Evolutionary conservation across 345 rosid species (phyloP).

Genomic region (Angophora floribunda): DNA sequence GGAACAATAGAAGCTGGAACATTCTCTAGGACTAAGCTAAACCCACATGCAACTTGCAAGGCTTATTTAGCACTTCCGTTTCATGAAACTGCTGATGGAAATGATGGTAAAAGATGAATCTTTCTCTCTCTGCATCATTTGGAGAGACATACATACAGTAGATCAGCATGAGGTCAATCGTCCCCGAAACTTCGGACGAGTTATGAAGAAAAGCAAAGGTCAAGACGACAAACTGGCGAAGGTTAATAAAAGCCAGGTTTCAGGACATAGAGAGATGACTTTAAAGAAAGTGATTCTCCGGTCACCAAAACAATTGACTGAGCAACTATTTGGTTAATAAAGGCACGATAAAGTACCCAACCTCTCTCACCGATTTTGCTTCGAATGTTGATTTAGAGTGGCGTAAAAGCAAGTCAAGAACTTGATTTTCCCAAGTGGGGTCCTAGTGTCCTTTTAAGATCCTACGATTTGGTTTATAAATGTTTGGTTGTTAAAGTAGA

Average conservation of each 20-base stretch:
- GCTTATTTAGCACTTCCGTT: not conserved
- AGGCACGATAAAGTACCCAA: not conserved
- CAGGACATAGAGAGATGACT: not conserved
- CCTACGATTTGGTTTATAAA: not conserved
- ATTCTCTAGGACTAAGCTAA: not conserved
- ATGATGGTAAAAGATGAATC: not conserved
- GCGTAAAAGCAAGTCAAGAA: not conserved
- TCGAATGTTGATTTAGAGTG: not conserved
- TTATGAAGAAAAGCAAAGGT: not conserved
- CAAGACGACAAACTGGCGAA: not conserved
- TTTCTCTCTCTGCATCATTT: not conserved
- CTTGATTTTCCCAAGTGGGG: not conserved
- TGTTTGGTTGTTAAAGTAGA: not conserved
- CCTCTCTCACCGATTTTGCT: not conserved
- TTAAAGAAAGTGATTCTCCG: not conserved
- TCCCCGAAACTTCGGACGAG: not conserved
- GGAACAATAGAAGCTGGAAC: not conserved
- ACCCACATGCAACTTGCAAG: not conserved
- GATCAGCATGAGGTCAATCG: not conserved
- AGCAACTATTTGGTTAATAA: not conserved
- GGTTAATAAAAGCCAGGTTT: not conserved
- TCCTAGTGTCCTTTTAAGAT: not conserved
- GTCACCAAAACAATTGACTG: not conserved
- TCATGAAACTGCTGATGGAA: not conserved
- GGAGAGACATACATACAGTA: not conserved